These are phyloP conservation scores for Aspergillus transmontanensis DNA, from an alignment of 2,329 filamentous ascomycete genomes.

Conservation along the genomic window DNA sequence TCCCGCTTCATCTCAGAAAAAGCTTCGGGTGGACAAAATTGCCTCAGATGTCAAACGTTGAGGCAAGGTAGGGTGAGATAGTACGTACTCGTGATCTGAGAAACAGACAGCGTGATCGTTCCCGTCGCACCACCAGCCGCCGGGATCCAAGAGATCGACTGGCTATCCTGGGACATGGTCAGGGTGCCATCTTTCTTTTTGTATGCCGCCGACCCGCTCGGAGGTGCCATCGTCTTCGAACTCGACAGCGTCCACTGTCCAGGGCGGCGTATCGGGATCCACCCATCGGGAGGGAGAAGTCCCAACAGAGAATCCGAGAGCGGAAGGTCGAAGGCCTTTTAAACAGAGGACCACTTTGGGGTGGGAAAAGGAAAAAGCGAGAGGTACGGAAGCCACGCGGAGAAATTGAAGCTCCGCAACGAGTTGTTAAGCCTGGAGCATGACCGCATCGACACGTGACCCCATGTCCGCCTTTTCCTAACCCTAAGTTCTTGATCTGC, in stretches of 20 bases:
- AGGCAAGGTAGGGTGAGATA: slow-evolving; percentile 3
- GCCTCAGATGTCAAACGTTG: background rate
- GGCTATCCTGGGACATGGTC: slow-evolving; percentile 71
- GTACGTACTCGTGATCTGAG: slow-evolving; percentile 77
- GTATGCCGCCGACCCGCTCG: slow-evolving; percentile 72
- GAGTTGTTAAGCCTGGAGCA: background rate
- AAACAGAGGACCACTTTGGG: background rate
- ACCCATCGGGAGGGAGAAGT: slow-evolving; percentile 36
- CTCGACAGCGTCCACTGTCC: slow-evolving; percentile 42
- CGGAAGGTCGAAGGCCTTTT: slow-evolving; percentile 20
- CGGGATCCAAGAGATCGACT: slow-evolving; percentile 80
- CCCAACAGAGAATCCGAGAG: slow-evolving; percentile 22
- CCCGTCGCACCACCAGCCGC: slow-evolving; percentile 63
- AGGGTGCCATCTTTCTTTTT: slow-evolving; percentile 95
- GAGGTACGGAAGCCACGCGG: background rate
- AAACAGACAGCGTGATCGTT: slow-evolving; percentile 68
- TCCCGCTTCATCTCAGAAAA: background rate
- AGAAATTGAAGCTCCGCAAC: slow-evolving; percentile 5
- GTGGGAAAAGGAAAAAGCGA: background rate
- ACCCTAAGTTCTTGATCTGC: background rate
- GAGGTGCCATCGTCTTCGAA: slow-evolving; percentile 47
- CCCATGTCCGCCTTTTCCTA: background rate
- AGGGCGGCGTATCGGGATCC: slow-evolving; percentile 34
- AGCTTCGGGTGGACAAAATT: background rate
- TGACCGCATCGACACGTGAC: slow-evolving; percentile 5